phyloP scores from a whole-genome alignment of 768 basidiomycete species.

The Russula vinacea region DNA sequence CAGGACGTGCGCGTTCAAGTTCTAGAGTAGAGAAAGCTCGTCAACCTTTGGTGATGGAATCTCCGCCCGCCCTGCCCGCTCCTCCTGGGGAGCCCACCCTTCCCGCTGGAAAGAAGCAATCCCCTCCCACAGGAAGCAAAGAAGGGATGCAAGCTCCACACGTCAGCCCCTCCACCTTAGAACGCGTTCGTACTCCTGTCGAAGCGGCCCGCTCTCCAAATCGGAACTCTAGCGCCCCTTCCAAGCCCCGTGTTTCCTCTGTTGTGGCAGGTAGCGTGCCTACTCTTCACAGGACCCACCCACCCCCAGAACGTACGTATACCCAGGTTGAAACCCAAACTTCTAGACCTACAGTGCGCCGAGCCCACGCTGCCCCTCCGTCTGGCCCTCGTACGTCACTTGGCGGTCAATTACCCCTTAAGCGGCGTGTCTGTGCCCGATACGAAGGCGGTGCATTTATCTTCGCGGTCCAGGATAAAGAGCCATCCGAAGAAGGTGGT shows the following conservation, averaged over 20 bases:
- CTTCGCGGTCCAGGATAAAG: constrained; percentile 16
- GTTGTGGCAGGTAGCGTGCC: background rate
- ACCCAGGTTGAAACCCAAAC: background rate
- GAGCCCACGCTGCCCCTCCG: background rate
- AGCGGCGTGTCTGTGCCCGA: background rate
- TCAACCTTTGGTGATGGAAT: background rate
- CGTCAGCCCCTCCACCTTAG: background rate
- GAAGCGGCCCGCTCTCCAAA: background rate
- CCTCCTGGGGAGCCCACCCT: background rate
- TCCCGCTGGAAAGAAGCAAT: background rate
- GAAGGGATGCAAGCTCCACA: background rate
- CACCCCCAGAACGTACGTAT: background rate
- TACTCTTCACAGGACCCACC: too few species aligned
- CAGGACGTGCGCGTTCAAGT: background rate
- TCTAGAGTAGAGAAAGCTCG: background rate
- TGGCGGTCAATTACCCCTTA: background rate
- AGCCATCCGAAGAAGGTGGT: constrained; percentile 18
- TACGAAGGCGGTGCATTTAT: background rate
- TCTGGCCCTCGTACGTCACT: background rate
- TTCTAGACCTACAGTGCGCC: background rate
- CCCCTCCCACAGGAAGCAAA: background rate
- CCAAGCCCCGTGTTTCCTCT: background rate
- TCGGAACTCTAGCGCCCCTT: background rate
- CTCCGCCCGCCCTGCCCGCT: background rate
- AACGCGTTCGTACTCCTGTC: background rate